Conservation (phyloP, 208 protist species). For the Trichomonas gallinae region DNA sequence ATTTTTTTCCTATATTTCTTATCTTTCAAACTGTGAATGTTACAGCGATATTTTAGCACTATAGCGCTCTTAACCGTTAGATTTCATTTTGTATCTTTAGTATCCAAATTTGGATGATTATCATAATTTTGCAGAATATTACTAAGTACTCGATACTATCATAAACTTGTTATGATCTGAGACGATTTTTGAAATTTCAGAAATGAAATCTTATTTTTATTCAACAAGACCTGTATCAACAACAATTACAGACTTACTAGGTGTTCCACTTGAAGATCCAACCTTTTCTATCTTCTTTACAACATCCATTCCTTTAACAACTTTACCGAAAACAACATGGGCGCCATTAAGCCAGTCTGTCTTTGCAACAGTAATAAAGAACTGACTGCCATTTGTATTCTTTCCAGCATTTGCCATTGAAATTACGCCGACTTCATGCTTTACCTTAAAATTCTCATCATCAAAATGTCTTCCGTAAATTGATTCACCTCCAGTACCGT, state of each 20-base stretch:
- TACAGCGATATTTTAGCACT: no score
- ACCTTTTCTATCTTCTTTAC: slow-evolving; percentile 46
- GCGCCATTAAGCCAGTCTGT: slow-evolving; percentile 51
- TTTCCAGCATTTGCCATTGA: slow-evolving; percentile 69
- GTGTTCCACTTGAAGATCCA: not conserved
- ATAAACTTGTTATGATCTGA: no score
- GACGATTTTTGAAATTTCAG: no score
- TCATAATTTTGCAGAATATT: no score
- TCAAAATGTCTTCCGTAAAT: slow-evolving; percentile 56
- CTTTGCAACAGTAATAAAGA: slow-evolving; percentile 53
- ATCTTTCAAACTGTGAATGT: no score
- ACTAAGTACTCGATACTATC: no score
- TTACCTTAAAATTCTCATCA: slow-evolving; percentile 67
- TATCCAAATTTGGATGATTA: no score
- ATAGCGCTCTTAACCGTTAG: no score
- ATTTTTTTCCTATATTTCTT: no score
- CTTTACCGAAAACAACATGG: slow-evolving; percentile 56
- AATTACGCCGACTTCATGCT: slow-evolving; percentile 52
- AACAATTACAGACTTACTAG: not conserved
- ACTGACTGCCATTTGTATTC: slow-evolving; percentile 62
- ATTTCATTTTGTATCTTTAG: no score
- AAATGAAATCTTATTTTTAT: not conserved
- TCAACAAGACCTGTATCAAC: not conserved
- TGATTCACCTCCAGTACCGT: slow-evolving; percentile 59
- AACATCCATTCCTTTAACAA: slow-evolving; percentile 51